phyloP scores from a whole-genome alignment of 768 basidiomycete species.

The Myochromella boudieri region DNA sequence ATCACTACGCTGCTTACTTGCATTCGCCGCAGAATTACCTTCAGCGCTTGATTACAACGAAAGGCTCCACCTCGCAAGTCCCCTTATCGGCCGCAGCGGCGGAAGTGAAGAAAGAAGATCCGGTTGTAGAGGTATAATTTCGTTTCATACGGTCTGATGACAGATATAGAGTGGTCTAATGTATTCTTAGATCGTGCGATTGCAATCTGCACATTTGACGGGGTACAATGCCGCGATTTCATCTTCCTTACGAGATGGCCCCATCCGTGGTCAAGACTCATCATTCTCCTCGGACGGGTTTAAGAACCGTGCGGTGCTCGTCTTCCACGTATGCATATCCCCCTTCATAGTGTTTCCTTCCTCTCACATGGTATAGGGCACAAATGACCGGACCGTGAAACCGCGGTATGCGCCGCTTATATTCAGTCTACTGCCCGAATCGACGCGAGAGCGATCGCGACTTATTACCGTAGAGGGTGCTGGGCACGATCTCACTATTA shows the following conservation, averaged over 20 bases:
- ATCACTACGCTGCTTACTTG: slow-evolving; percentile 1
- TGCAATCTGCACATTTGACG: slow-evolving; percentile 75
- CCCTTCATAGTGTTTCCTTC: neutral
- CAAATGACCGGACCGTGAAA: slow-evolving; percentile 54
- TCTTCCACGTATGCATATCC: slow-evolving; percentile 61
- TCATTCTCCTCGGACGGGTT: slow-evolving; percentile 54
- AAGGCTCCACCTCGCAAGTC: slow-evolving; percentile 19
- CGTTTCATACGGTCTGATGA: neutral
- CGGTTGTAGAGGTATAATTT: slow-evolving; percentile 42
- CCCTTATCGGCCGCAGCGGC: neutral
- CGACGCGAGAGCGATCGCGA: slow-evolving; percentile 32
- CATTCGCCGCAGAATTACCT: slow-evolving; percentile 42
- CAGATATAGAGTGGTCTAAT: neutral
- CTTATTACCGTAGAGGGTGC: slow-evolving; percentile 51
- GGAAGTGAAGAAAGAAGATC: slow-evolving; percentile 22
- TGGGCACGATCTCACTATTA: slow-evolving; percentile 51
- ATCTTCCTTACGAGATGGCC: slow-evolving; percentile 71
- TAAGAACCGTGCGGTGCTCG: slow-evolving; percentile 47
- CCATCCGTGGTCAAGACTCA: slow-evolving; percentile 59
- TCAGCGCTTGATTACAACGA: slow-evolving; percentile 45
- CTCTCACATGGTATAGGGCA: slow-evolving; percentile 41
- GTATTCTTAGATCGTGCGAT: slow-evolving; percentile 59
- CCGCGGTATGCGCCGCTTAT: slow-evolving; percentile 53
- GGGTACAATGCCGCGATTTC: slow-evolving; percentile 78
- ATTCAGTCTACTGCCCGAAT: slow-evolving; percentile 39